phyloP scores from a whole-genome alignment of 306 rosid species.

The peach (Prunus persica) region Prunus_persica_NCBIv2 NC_034012.1:8274001-8274500 shows the following conservation, averaged over 20 bases:
- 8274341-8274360: background rate
- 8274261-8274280: background rate
- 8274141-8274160: background rate
- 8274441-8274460: background rate
- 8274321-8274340: background rate
- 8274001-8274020: slow-evolving; percentile 16
- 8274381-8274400: background rate
- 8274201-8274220: background rate
- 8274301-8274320: too few relatives aligned
- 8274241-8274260: too few relatives aligned
- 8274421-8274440: background rate
- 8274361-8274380: background rate
- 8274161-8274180: background rate
- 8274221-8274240: too few relatives aligned
- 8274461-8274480: background rate
- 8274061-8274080: background rate
- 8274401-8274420: background rate
- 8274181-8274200: background rate
- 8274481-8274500: background rate
- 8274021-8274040: background rate
- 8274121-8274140: background rate
- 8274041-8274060: background rate
- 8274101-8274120: background rate
- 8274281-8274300: too few relatives aligned
- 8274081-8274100: background rate